Percentiles rank a stretch among this genome's conserved stretches.
phyloP scores from a whole-genome alignment of 345 rosid genomes.

The Linum tenue region DNA sequence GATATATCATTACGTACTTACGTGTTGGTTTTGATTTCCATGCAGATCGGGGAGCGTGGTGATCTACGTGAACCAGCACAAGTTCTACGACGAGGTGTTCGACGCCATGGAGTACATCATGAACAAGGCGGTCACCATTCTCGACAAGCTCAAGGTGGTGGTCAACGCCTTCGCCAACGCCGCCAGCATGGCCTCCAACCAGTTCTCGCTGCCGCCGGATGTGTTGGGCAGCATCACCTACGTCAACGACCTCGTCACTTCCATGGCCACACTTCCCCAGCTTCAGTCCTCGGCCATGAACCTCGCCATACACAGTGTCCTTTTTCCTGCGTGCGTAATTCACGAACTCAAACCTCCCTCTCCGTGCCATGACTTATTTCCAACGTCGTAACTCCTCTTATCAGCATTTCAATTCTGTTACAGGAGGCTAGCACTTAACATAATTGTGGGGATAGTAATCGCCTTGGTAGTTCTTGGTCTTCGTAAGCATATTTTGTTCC shows the following conservation, averaged over 20 bases:
- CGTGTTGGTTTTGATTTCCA: neutral
- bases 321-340: constrained; percentile 33
- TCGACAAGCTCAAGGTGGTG: constrained; percentile 23
- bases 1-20: neutral
- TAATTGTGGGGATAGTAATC: constrained; percentile 33
- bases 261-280: constrained; percentile 13
- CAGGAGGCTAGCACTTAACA: constrained; percentile 35
- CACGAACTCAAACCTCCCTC: neutral
- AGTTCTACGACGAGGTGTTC: constrained; percentile 29
- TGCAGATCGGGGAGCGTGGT: constrained; percentile 38
- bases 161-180: constrained; percentile 31
- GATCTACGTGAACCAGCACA: constrained; percentile 32
- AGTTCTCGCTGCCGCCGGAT: constrained; percentile 29
- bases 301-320: neutral
- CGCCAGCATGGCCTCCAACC: constrained; percentile 20
- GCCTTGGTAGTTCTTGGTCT: constrained; percentile 39
- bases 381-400: neutral
- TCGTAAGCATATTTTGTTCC: constrained; percentile 22
- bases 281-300: constrained; percentile 1
- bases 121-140: constrained; percentile 21
- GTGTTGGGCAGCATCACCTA: constrained; percentile 24
- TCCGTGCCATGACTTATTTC: neutral
- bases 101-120: constrained; percentile 27
- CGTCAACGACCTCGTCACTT: constrained; percentile 19
- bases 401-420: neutral